Conservation (phyloP, 345 rosid genomes). For the Punica granatum region DNA sequence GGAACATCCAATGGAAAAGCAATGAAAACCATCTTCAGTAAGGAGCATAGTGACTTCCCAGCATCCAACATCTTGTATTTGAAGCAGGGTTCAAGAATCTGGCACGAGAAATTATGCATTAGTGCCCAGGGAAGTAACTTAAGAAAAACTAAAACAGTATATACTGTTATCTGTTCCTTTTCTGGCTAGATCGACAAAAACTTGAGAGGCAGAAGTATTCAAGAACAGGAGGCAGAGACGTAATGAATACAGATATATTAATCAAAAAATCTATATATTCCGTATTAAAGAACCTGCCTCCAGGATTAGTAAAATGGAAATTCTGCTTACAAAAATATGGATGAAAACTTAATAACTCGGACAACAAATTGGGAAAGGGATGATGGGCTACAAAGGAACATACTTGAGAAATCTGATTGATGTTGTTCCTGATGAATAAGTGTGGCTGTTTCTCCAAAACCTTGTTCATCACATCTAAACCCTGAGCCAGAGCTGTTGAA, state of each 20-base stretch:
- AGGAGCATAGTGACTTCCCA: constrained; percentile 87
- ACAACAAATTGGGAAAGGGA: neutral
- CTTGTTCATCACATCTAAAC: constrained; percentile 98
- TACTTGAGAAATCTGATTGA: constrained; percentile 92
- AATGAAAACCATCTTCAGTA: constrained; percentile 87
- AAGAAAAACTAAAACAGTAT: constrained; percentile 2
- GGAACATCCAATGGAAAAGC: constrained; percentile 82
- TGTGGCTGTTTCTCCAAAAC: constrained; percentile 96
- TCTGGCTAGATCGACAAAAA: too few species aligned
- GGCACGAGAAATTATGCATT: constrained; percentile 9
- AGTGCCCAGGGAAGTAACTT: constrained; percentile 9
- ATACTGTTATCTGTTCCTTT: neutral
- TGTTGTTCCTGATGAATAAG: constrained; percentile 82
- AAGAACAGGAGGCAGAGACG: neutral
- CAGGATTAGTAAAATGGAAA: too few species aligned
- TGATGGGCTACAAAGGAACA: constrained; percentile 3
- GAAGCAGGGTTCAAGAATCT: constrained; percentile 98
- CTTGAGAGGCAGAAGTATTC: neutral
- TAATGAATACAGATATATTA: too few species aligned
- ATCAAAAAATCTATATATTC: too few species aligned
- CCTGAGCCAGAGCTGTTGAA: constrained; percentile 93
- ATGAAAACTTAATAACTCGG: too few species aligned
- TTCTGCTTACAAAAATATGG: too few species aligned
- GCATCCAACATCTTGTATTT: constrained; percentile 91
- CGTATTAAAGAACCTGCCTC: too few species aligned